Evolutionary conservation across 768 basidiomycete genomes (phyloP).

Genomic region (Coprinopsis sp.): DNA sequence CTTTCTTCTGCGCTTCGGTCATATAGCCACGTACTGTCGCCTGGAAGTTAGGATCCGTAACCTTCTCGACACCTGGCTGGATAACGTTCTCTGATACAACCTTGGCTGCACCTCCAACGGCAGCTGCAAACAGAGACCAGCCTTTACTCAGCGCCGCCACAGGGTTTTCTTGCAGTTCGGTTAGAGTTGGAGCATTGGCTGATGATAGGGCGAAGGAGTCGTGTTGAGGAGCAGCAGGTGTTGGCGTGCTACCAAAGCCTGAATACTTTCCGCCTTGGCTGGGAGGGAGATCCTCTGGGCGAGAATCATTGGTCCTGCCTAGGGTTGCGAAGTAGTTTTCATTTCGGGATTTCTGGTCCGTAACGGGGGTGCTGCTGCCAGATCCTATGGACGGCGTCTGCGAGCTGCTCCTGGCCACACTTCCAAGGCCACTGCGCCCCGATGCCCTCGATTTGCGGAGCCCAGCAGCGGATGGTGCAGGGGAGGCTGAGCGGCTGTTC

Average conservation of each 20-base stretch:
- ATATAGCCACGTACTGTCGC: slow-evolving; percentile 71
- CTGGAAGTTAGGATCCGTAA: slow-evolving; percentile 76
- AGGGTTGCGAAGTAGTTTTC: slow-evolving; percentile 83
- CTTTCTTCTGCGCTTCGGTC: slow-evolving; percentile 60
- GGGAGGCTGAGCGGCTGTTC: slow-evolving; percentile 38
- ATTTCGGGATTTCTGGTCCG: slow-evolving; percentile 73
- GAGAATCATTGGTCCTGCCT: slow-evolving; percentile 74
- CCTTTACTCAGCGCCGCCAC: slow-evolving; percentile 84
- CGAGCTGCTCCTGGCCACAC: slow-evolving; percentile 49
- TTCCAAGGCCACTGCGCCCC: slow-evolving; percentile 39
- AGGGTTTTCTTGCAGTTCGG: slow-evolving; percentile 85
- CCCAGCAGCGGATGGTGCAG: slow-evolving; percentile 67
- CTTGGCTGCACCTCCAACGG: slow-evolving; percentile 72
- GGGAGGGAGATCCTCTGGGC: slow-evolving; percentile 79
- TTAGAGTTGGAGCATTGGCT: slow-evolving; percentile 69
- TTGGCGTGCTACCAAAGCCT: slow-evolving; percentile 88
- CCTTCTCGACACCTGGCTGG: slow-evolving; percentile 82
- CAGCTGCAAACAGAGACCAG: slow-evolving; percentile 92
- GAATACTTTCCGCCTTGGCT: slow-evolving; percentile 91
- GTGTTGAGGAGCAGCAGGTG: slow-evolving; percentile 50
- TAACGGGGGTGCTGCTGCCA: slow-evolving; percentile 37
- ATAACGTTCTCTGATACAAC: slow-evolving; percentile 84
- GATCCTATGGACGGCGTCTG: slow-evolving; percentile 47
- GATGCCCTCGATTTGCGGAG: slow-evolving; percentile 84
- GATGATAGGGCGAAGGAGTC: slow-evolving; percentile 75